Conservation (phyloP, 768 basidiomycete genomes). For the Tricholoma bakamatsutake region DNA sequence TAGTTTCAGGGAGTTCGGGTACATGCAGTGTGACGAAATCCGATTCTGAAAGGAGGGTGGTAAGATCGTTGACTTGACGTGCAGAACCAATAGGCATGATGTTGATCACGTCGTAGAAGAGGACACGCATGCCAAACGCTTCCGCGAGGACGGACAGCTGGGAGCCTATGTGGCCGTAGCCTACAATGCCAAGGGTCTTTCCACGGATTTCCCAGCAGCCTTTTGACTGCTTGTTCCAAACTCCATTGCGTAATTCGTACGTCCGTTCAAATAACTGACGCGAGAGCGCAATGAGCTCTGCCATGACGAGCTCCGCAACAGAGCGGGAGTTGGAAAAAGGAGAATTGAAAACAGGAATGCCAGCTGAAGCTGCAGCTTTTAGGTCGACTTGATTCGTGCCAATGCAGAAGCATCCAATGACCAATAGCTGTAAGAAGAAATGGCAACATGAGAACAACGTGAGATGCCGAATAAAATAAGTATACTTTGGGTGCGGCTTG, state of each 20-base stretch:
- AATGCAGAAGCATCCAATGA: conserved; percentile 98
- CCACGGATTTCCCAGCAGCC: conserved; percentile 97
- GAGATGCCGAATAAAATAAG: not conserved
- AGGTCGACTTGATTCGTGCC: conserved; percentile 99
- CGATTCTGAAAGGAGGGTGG: conserved; percentile 64
- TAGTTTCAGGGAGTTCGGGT: conserved; percentile 94
- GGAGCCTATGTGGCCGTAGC: conserved; percentile 97
- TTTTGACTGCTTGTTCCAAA: conserved; percentile 99
- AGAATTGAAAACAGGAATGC: conserved; percentile 98
- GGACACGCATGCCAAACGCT: conserved; percentile 90
- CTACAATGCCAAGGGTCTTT: conserved; percentile 96
- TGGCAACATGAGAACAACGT: not conserved
- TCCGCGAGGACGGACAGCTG: conserved; percentile 97
- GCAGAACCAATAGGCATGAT: conserved; percentile 97
- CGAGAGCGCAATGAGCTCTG: conserved; percentile 89
- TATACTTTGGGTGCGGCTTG: conserved; percentile 80
- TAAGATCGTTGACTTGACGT: conserved; percentile 78
- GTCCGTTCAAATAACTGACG: conserved; percentile 90
- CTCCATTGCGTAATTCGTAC: conserved; percentile 79
- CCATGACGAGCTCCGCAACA: conserved; percentile 95
- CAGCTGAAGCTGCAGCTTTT: conserved; percentile 70
- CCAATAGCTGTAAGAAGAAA: conserved; percentile 61
- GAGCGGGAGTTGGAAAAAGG: conserved; percentile 99
- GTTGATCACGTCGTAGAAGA: conserved; percentile 93
- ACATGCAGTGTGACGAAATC: conserved; percentile 97